phyloP scores from a whole-genome alignment of 768 basidiomycete species.

The Phaeolepiota aurea region DNA sequence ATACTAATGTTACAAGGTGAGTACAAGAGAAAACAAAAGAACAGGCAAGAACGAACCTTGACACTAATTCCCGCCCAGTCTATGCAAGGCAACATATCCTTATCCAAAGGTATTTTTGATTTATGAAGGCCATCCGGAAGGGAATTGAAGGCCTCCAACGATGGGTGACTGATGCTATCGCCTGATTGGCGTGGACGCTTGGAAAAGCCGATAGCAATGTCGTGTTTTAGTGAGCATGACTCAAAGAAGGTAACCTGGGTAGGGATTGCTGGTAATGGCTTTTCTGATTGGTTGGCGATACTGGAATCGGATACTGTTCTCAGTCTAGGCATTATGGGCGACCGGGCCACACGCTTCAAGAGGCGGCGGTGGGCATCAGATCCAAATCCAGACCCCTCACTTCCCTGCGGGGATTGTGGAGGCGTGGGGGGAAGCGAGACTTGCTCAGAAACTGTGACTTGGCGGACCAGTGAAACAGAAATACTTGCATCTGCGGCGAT shows the following conservation, averaged over 20 bases:
- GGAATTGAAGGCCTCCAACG: constrained; percentile 33
- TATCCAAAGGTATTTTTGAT: constrained; percentile 43
- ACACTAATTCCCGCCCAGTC: constrained; percentile 62
- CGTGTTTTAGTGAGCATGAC: constrained; percentile 35
- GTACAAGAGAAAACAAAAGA: constrained; percentile 6
- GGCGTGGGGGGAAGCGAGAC: constrained; percentile 33
- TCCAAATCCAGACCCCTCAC: constrained; percentile 36
- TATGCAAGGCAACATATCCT: constrained; percentile 55
- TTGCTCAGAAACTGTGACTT: constrained; percentile 44
- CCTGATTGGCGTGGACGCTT: constrained; percentile 50
- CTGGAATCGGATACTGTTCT: constrained; percentile 9
- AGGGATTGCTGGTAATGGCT: constrained; percentile 35
- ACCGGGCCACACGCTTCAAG: constrained; percentile 26
- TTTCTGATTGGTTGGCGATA: constrained; percentile 21
- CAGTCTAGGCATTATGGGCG: neutral
- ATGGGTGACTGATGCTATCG: constrained; percentile 30
- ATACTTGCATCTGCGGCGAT: constrained; percentile 67
- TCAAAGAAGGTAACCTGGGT: constrained; percentile 30
- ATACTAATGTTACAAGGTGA: constrained; percentile 35
- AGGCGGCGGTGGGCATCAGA: constrained; percentile 17
- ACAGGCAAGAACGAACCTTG: constrained; percentile 36
- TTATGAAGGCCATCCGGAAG: constrained; percentile 67
- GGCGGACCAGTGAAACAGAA: constrained; percentile 55
- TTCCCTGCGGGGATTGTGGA: constrained; percentile 36
- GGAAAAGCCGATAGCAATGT: constrained; percentile 60